Evolutionary conservation across 441 rosid species (phyloP).

Genomic region (Viola pubescens): DNA sequence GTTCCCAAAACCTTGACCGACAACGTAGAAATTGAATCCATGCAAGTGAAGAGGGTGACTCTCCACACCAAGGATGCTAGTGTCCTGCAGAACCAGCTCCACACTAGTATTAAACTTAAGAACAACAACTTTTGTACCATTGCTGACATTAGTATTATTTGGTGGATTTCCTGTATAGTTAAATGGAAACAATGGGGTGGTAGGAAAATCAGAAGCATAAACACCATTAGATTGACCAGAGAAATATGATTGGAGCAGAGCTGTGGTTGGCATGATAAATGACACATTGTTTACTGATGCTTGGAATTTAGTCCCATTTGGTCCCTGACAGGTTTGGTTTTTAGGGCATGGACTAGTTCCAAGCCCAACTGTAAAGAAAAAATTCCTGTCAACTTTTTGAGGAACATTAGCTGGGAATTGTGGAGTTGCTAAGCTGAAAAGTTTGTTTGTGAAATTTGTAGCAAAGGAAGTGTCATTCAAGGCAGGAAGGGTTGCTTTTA

Average conservation of each 20-base stretch:
- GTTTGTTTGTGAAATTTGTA: constrained; percentile 36
- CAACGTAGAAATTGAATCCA: constrained; percentile 67
- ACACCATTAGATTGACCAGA: constrained; percentile 27
- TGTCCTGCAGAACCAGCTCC: constrained; percentile 37
- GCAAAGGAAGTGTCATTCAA: constrained; percentile 56
- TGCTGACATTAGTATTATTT: constrained; percentile 30
- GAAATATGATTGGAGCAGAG: constrained; percentile 59
- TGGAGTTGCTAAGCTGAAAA: constrained; percentile 44
- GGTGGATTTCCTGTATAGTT: constrained; percentile 35
- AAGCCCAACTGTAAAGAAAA: constrained; percentile 62
- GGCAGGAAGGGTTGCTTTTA: constrained; percentile 48
- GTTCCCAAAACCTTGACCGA: constrained; percentile 71
- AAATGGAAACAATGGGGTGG: constrained; percentile 20
- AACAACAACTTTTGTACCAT: constrained; percentile 45
- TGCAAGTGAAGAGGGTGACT: constrained; percentile 30
- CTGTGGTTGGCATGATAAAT: constrained; percentile 55
- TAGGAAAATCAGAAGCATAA: constrained; percentile 25
- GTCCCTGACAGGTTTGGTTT: constrained; percentile 80
- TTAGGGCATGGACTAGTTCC: constrained; percentile 56
- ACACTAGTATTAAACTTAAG: constrained; percentile 54
- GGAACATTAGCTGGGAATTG: constrained; percentile 68
- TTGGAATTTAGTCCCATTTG: constrained; percentile 31
- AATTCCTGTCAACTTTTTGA: constrained; percentile 34
- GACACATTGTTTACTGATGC: constrained; percentile 40
- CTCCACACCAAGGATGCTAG: constrained; percentile 27